Base-by-base conservation (phyloP, 352 stramenopile species). In the Phytophthora hybrid region DNA sequence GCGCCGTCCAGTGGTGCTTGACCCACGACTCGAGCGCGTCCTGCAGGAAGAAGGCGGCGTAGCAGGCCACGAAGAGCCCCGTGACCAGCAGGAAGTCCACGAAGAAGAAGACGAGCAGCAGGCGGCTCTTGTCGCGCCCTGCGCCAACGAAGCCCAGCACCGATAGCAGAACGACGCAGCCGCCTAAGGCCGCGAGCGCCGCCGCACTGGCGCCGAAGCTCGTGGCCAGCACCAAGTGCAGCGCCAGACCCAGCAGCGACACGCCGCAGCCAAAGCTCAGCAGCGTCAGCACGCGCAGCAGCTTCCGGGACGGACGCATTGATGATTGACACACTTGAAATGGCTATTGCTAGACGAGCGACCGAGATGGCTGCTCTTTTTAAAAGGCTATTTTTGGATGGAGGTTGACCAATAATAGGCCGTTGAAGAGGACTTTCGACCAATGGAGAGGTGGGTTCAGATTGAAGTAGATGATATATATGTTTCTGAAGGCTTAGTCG, bases 21-120 rank as follows among this genome's bases (percentile, higher is more conserved):
- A 96, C 71, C 86, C 86, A 96, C 1, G 82, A 80, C 49, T 84
- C 78, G 29, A 94, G 65, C 23, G 83, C 81, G 54, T 91, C 78
- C 44, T 90, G 80, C 65, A 93, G 91, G 71, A 81, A 84, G 55
- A 95, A 86, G 3, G 86, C 82, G 13, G 84, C 77, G 66, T 90
- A 93, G 63, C 78, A 90, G 13, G 78, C 74, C 13, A 92, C 73
- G 18, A 95, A 83, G 23, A 95, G 84, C 13, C 74, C 76, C 37
- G 85, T 79, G 65, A 87, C 68, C 31, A 95, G 77, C 56, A 89
- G 51, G 41, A 95, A 92, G 73, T 93, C 85, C 57, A 83, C 59
- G 74, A 91, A 93, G 79, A 95, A 95, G 74, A 84, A 95, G 63
- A 87, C 53, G 79, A 93, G 81, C 41, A 95, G 73, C 65, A 90